phyloP scores from a whole-genome alignment of 305 asterid species.

The Plantago coronopus region DNA sequence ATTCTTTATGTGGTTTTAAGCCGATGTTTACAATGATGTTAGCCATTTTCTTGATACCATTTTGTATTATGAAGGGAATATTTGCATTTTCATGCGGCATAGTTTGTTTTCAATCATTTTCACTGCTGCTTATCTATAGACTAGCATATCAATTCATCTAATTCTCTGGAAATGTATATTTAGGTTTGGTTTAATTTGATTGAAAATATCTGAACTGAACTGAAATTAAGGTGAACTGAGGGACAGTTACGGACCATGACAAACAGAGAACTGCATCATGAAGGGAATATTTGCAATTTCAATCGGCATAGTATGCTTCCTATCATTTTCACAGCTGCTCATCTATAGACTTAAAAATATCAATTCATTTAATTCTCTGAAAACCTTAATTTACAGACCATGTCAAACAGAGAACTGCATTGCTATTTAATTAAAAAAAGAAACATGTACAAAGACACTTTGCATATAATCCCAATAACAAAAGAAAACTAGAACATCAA shows the following conservation, averaged over 20 bases:
- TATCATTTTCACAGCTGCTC: neutral
- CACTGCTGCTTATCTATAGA: neutral
- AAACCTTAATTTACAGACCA: neutral
- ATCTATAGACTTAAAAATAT: too few relatives aligned
- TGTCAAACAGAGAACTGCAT: too few relatives aligned
- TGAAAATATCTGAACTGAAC: too few relatives aligned
- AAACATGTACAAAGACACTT: neutral
- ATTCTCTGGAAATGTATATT: too few relatives aligned
- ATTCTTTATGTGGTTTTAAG: neutral
- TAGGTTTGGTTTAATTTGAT: too few relatives aligned
- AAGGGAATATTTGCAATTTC: neutral
- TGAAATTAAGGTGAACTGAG: too few relatives aligned
- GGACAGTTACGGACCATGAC: too few relatives aligned
- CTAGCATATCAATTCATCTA: too few relatives aligned
- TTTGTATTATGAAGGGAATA: neutral
- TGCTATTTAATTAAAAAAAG: neutral
- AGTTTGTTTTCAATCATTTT: slow-evolving; percentile 4
- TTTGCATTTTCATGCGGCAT: neutral
- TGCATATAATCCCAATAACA: too few relatives aligned
- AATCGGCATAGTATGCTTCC: slow-evolving; percentile 5
- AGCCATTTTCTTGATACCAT: neutral
- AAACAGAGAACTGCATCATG: too few relatives aligned
- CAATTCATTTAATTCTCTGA: too few relatives aligned
- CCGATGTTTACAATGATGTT: neutral
- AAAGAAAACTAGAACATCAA: too few relatives aligned